Percentiles rank a stretch among this genome's conserved stretches.
phyloP scores from a whole-genome alignment of 2,329 filamentous ascomycete species.

The Trichoderma koningii region DNA sequence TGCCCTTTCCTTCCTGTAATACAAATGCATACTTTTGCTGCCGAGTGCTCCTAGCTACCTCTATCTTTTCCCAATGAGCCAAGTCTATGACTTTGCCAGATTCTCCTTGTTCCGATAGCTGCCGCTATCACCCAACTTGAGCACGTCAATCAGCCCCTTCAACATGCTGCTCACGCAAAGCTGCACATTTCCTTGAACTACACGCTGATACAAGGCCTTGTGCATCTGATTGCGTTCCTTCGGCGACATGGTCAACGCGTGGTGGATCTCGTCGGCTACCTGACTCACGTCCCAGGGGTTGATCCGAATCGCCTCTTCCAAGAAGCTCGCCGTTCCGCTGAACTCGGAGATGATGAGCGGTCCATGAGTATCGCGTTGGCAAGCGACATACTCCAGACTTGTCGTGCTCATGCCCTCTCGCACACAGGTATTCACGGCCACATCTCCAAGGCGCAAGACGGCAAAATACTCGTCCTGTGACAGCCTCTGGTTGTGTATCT shows the following conservation, averaged over 20 bases:
- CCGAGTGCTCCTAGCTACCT: no score
- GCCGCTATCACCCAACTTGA: conserved; percentile 36
- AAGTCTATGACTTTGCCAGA: neutral
- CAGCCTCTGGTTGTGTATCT: conserved; percentile 91
- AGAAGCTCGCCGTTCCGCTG: conserved; percentile 84
- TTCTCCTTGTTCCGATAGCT: neutral
- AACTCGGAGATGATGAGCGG: conserved; percentile 96
- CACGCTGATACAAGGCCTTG: conserved; percentile 42
- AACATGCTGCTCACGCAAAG: conserved; percentile 16
- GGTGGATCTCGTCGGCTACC: conserved; percentile 79
- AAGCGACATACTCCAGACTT: conserved; percentile 91
- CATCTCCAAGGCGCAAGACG: conserved; percentile 80
- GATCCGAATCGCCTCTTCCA: conserved; percentile 85
- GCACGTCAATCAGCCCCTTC: neutral
- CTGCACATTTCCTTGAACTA: conserved; percentile 6
- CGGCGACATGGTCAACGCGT: conserved; percentile 73
- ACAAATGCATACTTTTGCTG: no score
- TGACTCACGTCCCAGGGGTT: conserved; percentile 90
- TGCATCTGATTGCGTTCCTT: conserved; percentile 70
- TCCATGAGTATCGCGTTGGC: conserved; percentile 81
- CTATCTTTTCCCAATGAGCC: no score
- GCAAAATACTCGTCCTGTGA: conserved; percentile 90
- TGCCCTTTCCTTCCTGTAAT: no score
- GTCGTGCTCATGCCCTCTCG: conserved; percentile 97
- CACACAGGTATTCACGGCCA: conserved; percentile 90